phyloP scores from a whole-genome alignment of 768 basidiomycete species.

The Leccinum rimulosum region DNA sequence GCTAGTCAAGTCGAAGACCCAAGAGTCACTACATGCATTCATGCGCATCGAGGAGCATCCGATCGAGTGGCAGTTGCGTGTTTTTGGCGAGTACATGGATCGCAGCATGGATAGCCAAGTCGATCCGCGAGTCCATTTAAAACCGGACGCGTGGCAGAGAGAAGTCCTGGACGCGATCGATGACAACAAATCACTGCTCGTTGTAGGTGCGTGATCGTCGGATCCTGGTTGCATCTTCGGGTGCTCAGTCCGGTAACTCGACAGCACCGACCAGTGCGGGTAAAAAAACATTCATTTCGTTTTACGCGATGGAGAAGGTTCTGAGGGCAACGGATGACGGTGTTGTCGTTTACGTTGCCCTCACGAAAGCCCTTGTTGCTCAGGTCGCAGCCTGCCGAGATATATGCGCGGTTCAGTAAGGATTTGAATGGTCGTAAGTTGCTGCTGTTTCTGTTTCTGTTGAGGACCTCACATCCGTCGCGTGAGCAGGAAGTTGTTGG shows the following conservation, averaged over 20 bases:
- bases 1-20: constrained; percentile 46
- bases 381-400: constrained; percentile 63
- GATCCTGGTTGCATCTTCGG: not conserved
- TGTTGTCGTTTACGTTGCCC: constrained; percentile 69
- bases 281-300: constrained; percentile 70
- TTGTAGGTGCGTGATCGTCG: constrained; percentile 47
- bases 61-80: constrained; percentile 63
- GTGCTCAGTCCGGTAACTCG: constrained; percentile 1
- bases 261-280: constrained; percentile 70
- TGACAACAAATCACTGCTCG: constrained; percentile 54
- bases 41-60: constrained; percentile 59
- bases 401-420: constrained; percentile 70
- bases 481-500: constrained; percentile 52
- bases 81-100: constrained; percentile 72
- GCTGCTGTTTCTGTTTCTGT: constrained; percentile 15
- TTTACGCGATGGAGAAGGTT: constrained; percentile 73
- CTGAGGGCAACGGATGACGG: constrained; percentile 62
- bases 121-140: constrained; percentile 59
- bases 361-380: constrained; percentile 70
- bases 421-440: constrained; percentile 44
- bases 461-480: not conserved
- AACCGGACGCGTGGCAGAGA: constrained; percentile 71
- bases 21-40: constrained; percentile 41
- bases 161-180: constrained; percentile 66
- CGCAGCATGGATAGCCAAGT: constrained; percentile 61